phyloP scores from a whole-genome alignment of 2,329 filamentous ascomycete genomes.

The Periconia digitata region DNA sequence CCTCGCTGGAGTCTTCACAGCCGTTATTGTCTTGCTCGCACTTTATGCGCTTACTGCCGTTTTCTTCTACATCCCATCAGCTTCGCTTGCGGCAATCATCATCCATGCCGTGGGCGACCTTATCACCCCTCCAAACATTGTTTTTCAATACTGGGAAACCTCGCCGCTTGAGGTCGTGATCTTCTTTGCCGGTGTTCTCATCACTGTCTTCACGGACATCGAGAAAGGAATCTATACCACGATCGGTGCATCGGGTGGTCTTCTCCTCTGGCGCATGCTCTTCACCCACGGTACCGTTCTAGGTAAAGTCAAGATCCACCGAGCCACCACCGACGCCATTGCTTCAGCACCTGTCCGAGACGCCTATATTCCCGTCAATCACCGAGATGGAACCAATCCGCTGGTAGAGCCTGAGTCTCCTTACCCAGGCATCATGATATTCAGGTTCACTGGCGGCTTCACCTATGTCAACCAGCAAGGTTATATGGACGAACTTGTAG shows the following conservation, averaged over 20 bases:
- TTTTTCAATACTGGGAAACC: constrained; percentile 95
- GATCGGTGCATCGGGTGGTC: constrained; percentile 71
- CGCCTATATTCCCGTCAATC: constrained; percentile 69
- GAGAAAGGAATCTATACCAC: constrained; percentile 93
- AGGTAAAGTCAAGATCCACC: constrained; percentile 80
- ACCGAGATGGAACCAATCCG: constrained; percentile 89
- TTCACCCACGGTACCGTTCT: constrained; percentile 77
- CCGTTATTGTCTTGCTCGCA: constrained; percentile 79
- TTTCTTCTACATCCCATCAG: constrained; percentile 90
- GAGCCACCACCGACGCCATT: constrained; percentile 76
- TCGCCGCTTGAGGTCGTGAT: constrained; percentile 88
- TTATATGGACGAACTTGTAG: constrained; percentile 71
- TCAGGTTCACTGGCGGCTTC: constrained; percentile 92
- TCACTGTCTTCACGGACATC: constrained; percentile 85
- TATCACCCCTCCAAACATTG: constrained; percentile 84
- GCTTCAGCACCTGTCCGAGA: constrained; percentile 21
- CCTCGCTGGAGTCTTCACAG: constrained; percentile 86
- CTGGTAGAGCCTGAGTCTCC: constrained; percentile 76
- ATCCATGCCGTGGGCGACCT: constrained; percentile 94
- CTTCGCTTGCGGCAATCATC: constrained; percentile 82
- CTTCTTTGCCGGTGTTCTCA: constrained; percentile 89
- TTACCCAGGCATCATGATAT: constrained; percentile 93
- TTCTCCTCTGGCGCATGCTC: constrained; percentile 81
- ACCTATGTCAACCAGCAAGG: constrained; percentile 94
- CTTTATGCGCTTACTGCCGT: constrained; percentile 86